Base-by-base conservation (phyloP, 306 rosid genomes). In the Lagenaria siceraria region DNA sequence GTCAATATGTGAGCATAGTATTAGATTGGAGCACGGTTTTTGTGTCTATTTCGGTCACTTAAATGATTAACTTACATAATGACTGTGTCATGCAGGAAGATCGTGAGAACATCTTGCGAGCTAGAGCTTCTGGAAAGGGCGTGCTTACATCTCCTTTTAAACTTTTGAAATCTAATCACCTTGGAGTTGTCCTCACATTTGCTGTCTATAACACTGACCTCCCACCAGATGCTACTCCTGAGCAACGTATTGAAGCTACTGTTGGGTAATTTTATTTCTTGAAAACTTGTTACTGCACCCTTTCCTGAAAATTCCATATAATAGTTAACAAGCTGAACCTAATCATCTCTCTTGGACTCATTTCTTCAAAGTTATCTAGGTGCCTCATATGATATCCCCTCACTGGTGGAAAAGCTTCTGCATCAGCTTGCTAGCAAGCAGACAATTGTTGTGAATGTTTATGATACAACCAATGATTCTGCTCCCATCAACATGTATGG, bases 341-440 rank as follows among this genome's bases (percentile, higher is more conserved):
- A 42, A 77, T 83, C 79, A 43, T 54, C 74, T 61, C 74, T 19
- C 54, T 75, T 64, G 75, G 70, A 77, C 43, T 60, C 65, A 27
- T 43, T 81, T 68, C 69, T 22, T 77, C 61, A 77, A 79, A 94
- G 98, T 82, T 95, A 95, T 86, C 86, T 95, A 33, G 98, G 98
- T 77, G 98, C 98, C 59, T 89, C 97, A 58, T 95, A 95, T 31
- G 98, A 95, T 80, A 91, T 95, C 64, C 98, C 96, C 22, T 95
- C 98, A 24, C 84, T 95, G 61, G 98, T 95, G 82, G 96, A 95
- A 87, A 95, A 92, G 88, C 98, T 95, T 82, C 90, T 95, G 78
- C 93, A 95, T 84, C 98, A 95, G 83, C 98, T 95, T 86, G 97
- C 98, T 77, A 88, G 98, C 91, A 90, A 95, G 87, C 93, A 95